Base-by-base conservation (phyloP, 2,329 filamentous ascomycete species). In the Periglandula ipomoeae region DNA sequence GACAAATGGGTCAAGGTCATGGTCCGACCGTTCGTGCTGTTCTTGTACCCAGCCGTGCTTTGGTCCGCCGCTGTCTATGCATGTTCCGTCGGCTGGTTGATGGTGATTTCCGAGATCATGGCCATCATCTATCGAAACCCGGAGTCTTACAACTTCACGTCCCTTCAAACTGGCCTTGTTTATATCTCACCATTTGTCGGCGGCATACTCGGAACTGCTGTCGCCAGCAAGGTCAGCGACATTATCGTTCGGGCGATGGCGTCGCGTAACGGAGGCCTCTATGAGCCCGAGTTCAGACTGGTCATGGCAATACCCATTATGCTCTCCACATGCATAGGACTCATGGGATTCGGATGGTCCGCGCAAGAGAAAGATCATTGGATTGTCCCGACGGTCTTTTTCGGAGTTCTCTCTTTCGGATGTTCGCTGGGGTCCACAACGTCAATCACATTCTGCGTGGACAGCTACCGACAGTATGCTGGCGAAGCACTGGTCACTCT, bases 301-400 rank as follows among this genome's bases (percentile, higher is more conserved):
- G 77, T 95, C 39, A 95, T 97, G 91, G 87, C 82, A 0, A 67
- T 84, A 3, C 91, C 90, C 0, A 83, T 96, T 27, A 73, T 84
- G 1, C 59, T 96, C 47, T 81, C 82, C 3, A 96, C 90, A 0
- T 81, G 83, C 1, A 81, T 91, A 26, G 93, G 93, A 0, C 76
- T 97, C 15, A 95, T 96, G 82, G 91, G 89, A 2, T 97, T 93
- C 59, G 91, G 91, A 15, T 97, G 91, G 93, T 89, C 85, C 8
- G 88, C 85, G 0, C 66, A 88, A 53, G 76, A 83, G 49, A 73
- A 74, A 22, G 81, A 96, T 59, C 73, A 76, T 20, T 97, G 87
- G 87, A 94, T 95, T 46, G 87, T 95, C 0, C 93, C 93, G 0
- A 96, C 91, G 0, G 64, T 95, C 4, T 96, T 97, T 69, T 96